Evolutionary conservation across 108 stramenopile species (phyloP).

Genomic region (Phaeodactylum tricornutum): DNA sequence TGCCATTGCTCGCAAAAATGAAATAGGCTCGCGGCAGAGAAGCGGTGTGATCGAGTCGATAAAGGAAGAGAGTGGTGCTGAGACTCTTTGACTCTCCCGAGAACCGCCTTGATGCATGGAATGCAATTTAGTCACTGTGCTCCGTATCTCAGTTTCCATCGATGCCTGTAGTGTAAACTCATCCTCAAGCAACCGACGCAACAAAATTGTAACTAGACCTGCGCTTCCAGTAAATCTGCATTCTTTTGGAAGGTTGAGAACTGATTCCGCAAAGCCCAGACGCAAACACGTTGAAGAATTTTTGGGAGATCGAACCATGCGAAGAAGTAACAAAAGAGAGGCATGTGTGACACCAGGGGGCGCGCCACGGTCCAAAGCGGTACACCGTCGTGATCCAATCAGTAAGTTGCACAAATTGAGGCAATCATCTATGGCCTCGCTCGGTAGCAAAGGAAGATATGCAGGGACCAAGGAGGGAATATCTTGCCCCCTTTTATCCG

Average conservation of each 20-base stretch:
- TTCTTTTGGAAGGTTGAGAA: slow-evolving; percentile 43
- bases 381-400: slow-evolving; percentile 32
- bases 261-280: slow-evolving; percentile 62
- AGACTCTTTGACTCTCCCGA: slow-evolving; percentile 17
- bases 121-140: slow-evolving; percentile 38
- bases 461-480: slow-evolving; percentile 36
- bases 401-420: slow-evolving; percentile 52
- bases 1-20: slow-evolving; percentile 61
- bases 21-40: slow-evolving; percentile 56
- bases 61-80: slow-evolving; percentile 39
- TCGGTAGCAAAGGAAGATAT: slow-evolving; percentile 51
- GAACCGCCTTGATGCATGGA: slow-evolving; percentile 30
- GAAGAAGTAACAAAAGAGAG: slow-evolving; percentile 52
- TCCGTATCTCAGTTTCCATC: slow-evolving; percentile 89
- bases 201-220: slow-evolving; percentile 47
- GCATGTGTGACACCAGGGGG: slow-evolving; percentile 52
- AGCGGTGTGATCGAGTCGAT: slow-evolving; percentile 50
- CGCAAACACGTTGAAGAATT: slow-evolving; percentile 47
- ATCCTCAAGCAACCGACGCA: slow-evolving; percentile 85
- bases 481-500: neutral
- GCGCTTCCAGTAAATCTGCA: slow-evolving; percentile 66
- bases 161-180: slow-evolving; percentile 67
- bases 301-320: slow-evolving; percentile 58
- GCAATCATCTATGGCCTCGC: slow-evolving; percentile 28
- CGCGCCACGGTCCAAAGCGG: slow-evolving; percentile 15